Base-by-base conservation (phyloP, 2,329 filamentous ascomycete species). In the Arthroderma sp. region DNA sequence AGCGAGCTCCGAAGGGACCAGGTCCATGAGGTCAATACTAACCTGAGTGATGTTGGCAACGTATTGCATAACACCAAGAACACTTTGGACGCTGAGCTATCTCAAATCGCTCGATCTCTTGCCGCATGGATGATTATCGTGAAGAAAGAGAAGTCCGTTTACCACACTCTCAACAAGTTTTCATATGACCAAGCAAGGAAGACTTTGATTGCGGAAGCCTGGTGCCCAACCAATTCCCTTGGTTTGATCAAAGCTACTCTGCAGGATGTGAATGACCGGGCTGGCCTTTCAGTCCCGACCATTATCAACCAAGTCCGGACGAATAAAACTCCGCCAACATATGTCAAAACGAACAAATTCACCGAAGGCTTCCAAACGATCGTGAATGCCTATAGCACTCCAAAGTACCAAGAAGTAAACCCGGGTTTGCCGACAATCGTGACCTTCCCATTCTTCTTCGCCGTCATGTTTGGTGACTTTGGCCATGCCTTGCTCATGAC, bases 391-490 rank as follows among this genome's bases (percentile, higher is more conserved):
- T 98, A 98, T 60, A 93, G 91, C 59, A 95, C 91, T 36, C 85
- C 91, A 49, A 96, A 94, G 53, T 98, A 98, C 67, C 84, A 84
- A 54, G 91, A 98, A 68, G 84, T 95, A 64, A 98, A 98, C 68
- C 91, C 91, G 46, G 89, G 87, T 50, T 75, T 98, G 22, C 89
- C 89, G 33, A 91, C 94, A 42, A 87, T 96, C 54, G 82, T 98
- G 51, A 98, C 91, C 4, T 98, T 98, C 67, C 91, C 93, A n/a
- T 98, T 98, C 73, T 73, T 98, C 50, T 98, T 98, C 62, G 91
- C 91, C 41, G 91, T 98, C 77, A 98, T 98, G 91, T 98, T 98
- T 61, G 93, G 91, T 72, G 91, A 98, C 66, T 82, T 94, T 48
- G 93, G 91, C 42, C 91, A 98, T 60, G 91, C 89, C 53, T 65